Percentiles rank a stretch among this genome's conserved stretches.
phyloP scores from a whole-genome alignment of 768 basidiomycete species.

The Termitomyces heimii region DNA sequence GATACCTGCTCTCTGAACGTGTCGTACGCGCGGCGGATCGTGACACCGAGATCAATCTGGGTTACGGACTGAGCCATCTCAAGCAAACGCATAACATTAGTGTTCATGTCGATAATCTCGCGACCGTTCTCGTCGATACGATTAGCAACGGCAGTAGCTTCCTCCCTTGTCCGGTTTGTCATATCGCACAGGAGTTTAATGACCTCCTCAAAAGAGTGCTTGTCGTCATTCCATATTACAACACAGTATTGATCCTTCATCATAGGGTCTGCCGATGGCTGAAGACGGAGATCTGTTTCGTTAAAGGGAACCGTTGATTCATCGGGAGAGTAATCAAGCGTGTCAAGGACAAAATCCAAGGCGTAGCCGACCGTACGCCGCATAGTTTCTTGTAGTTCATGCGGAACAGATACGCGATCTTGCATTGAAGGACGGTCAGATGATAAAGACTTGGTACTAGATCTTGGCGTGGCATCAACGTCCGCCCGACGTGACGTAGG shows the following conservation, averaged over 20 bases:
- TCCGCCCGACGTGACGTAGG: conserved; percentile 39
- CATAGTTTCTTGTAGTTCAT: conserved; percentile 72
- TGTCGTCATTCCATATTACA: conserved; percentile 95
- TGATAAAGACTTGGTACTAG: conserved; percentile 33
- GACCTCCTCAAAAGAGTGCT: conserved; percentile 89
- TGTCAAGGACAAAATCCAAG: conserved; percentile 79
- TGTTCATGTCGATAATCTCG: conserved; percentile 76
- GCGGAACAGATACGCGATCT: conserved; percentile 49
- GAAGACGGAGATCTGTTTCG: conserved; percentile 65
- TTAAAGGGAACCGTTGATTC: conserved; percentile 62
- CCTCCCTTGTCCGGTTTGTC: conserved; percentile 45
- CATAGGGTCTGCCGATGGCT: conserved; percentile 75
- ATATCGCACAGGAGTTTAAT: conserved; percentile 63
- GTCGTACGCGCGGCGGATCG: conserved; percentile 80
- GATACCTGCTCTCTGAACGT: conserved; percentile 85
- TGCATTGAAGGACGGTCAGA: conserved; percentile 55
- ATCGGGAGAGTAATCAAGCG: conserved; percentile 76
- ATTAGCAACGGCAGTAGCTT: conserved; percentile 50
- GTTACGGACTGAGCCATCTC: conserved; percentile 75
- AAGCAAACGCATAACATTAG: conserved; percentile 46
- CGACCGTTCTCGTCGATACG: conserved; percentile 76
- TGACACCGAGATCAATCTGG: conserved; percentile 89
- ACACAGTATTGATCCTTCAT: conserved; percentile 76
- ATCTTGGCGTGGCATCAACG: conserved; percentile 34
- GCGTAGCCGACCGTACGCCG: conserved; percentile 67